phyloP scores from a whole-genome alignment of 2,329 filamentous ascomycete genomes.

The Monilinia vaccinii-corymbosi region DNA sequence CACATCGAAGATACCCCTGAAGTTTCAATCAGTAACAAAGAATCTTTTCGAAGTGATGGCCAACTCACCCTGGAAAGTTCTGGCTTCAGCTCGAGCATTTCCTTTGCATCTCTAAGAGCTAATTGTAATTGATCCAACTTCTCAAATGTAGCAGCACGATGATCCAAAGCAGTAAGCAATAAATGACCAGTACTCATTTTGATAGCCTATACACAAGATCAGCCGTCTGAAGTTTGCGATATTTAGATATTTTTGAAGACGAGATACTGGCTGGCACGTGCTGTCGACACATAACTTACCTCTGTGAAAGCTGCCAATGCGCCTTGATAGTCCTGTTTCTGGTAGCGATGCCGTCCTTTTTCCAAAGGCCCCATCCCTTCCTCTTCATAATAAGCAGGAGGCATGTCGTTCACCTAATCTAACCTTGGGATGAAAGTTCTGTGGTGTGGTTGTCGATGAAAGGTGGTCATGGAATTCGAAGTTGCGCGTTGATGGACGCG shows the following conservation, averaged over 20 bases:
- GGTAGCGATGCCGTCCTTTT: slow-evolving; percentile 24
- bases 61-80: slow-evolving; percentile 23
- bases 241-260: background rate
- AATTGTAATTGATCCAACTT: slow-evolving; percentile 24
- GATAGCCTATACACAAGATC: slow-evolving; percentile 19
- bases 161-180: slow-evolving; percentile 27
- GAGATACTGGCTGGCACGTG: background rate
- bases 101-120: slow-evolving; percentile 27
- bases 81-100: slow-evolving; percentile 28
- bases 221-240: background rate
- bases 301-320: slow-evolving; percentile 24
- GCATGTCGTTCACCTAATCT: background rate
- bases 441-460: background rate
- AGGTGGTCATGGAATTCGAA: background rate
- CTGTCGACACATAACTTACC: slow-evolving; percentile 17
- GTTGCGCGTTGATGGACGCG: background rate
- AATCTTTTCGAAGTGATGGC: background rate
- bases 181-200: slow-evolving; percentile 20
- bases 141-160: slow-evolving; percentile 29
- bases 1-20: slow-evolving; percentile 30
- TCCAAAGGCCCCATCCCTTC: slow-evolving; percentile 23
- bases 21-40: background rate
- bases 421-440: background rate
- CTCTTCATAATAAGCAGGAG: slow-evolving; percentile 12
- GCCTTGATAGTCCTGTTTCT: slow-evolving; percentile 23